These are phyloP conservation scores for Colletotrichum sublineola DNA, from an alignment of 2,329 filamentous ascomycete species.

Conservation along the genomic window DNA sequence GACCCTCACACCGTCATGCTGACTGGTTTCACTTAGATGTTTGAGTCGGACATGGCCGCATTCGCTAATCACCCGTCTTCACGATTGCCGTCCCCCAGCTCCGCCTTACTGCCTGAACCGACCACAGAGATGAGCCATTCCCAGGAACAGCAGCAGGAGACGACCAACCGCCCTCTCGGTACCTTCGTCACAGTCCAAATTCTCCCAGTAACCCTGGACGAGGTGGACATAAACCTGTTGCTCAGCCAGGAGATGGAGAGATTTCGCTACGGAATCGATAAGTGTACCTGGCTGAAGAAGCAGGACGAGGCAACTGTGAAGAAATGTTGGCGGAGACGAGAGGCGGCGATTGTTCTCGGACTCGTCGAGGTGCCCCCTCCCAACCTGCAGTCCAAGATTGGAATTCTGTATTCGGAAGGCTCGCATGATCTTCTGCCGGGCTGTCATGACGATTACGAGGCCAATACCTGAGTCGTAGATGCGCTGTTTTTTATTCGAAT, in stretches of 20 bases:
- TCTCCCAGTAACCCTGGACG: neutral
- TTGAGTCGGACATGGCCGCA: neutral
- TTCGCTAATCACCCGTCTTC: neutral
- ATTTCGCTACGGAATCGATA: neutral
- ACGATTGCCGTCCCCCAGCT: neutral
- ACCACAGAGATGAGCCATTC: rapidly evolving
- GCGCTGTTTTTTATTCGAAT: neutral
- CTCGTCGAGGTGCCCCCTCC: constrained; percentile 33
- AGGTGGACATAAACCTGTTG: neutral
- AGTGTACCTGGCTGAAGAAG: constrained; percentile 13
- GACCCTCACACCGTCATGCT: neutral
- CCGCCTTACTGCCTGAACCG: neutral
- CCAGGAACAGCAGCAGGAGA: neutral
- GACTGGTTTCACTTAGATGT: neutral
- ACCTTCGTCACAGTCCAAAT: neutral
- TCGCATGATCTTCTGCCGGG: neutral
- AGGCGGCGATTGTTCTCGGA: constrained; percentile 38
- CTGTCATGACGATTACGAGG: neutral
- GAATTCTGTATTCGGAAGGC: neutral
- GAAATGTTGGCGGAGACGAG: constrained; percentile 26
- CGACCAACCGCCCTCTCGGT: too few relatives aligned
- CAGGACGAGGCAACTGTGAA: constrained; percentile 18
- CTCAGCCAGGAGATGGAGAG: constrained; percentile 13
- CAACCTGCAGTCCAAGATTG: constrained; percentile 9
- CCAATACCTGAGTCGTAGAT: neutral